Conservation (phyloP, 192 early-diverging fungal species). For the Coemansia sp. region DNA sequence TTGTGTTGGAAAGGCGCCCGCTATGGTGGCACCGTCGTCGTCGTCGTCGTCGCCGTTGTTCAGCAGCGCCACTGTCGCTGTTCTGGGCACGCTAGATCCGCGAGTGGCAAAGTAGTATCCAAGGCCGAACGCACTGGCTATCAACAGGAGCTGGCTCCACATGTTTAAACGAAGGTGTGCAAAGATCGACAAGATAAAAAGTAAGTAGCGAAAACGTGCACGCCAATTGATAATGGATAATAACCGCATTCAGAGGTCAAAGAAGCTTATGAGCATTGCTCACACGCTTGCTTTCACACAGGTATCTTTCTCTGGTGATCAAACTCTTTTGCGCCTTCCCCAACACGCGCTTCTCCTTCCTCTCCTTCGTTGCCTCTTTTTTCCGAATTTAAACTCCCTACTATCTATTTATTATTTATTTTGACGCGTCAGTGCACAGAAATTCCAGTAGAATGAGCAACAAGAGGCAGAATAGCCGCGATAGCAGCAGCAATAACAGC, state of each 20-base stretch:
- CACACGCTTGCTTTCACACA: neutral
- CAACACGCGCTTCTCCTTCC: neutral
- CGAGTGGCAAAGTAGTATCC: constrained; percentile 34
- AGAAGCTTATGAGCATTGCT: neutral
- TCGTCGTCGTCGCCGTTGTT: neutral
- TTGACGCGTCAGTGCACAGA: neutral
- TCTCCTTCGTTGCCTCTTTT: neutral
- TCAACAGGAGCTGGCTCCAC: constrained; percentile 20
- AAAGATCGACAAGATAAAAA: neutral
- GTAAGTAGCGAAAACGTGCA: neutral
- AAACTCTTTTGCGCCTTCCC: neutral
- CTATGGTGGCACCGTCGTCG: neutral
- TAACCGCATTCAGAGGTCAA: neutral
- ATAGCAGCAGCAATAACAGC: constrained; percentile 14
- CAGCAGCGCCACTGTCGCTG: neutral
- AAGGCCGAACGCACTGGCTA: constrained; percentile 23
- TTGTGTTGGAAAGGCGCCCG: constrained; percentile 16
- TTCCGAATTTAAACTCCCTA: neutral
- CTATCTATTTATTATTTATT: constrained; percentile 3
- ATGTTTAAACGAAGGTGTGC: neutral
- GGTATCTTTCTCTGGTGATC: too few species aligned
- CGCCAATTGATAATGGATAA: neutral
- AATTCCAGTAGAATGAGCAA: constrained; percentile 10
- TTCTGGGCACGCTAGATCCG: neutral
- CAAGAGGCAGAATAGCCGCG: constrained; percentile 3